Evolutionary conservation across 345 rosid genomes (phyloP).

Genomic region (Gossypium anomalum): DNA sequence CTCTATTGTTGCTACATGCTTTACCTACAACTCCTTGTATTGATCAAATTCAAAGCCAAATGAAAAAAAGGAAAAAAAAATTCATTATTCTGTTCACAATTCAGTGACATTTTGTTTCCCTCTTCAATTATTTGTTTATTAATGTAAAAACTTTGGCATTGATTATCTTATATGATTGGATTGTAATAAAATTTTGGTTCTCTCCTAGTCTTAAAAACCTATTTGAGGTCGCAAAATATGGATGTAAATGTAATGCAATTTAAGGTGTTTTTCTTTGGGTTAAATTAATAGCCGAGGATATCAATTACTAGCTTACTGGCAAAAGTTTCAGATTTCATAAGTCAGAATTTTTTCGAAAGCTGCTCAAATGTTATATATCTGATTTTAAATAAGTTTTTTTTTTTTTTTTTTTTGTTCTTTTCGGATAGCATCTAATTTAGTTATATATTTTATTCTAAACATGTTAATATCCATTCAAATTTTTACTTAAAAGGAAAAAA

Average conservation of each 20-base stretch:
- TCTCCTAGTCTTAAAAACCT: not conserved
- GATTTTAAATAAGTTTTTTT: too few relatives aligned
- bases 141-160: too few relatives aligned
- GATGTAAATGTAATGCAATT: not conserved
- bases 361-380: too few relatives aligned
- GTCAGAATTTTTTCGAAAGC: too few relatives aligned
- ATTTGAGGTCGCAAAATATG: not conserved
- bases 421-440: too few relatives aligned
- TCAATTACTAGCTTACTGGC: too few relatives aligned
- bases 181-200: slow-evolving; percentile 8
- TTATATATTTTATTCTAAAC: too few relatives aligned
- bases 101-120: not conserved
- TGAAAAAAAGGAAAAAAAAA: not conserved
- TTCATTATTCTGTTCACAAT: too few relatives aligned
- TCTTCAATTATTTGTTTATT: not conserved
- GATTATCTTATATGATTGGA: not conserved
- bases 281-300: not conserved
- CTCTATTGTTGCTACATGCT: slow-evolving; percentile 85
- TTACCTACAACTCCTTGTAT: slow-evolving; percentile 91
- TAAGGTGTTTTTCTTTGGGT: not conserved
- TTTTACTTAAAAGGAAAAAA: too few relatives aligned
- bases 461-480: too few relatives aligned
- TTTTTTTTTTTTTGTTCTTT: too few relatives aligned
- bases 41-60: slow-evolving; percentile 24
- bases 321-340: too few relatives aligned